Base-by-base conservation (phyloP, 352 stramenopile species). In the Phytophthora palmivora region DNA sequence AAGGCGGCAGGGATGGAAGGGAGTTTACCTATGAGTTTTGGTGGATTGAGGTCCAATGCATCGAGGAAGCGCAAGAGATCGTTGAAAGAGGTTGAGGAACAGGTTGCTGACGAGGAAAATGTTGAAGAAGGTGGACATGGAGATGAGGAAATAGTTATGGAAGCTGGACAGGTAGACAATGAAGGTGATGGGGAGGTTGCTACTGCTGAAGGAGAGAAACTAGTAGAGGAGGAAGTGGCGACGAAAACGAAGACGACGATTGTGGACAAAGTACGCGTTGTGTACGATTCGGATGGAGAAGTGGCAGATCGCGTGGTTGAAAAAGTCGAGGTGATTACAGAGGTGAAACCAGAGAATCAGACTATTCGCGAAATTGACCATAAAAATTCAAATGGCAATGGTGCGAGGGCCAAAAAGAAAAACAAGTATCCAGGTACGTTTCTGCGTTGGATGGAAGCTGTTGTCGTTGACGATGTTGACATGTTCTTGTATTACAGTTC, bases 251-350 rank as follows among this genome's bases (percentile, higher is more conserved):
- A 73, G 53, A 79, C 52, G n/a, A 50, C 50, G 1, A 50, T 74
- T 39, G 44, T 82, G 14, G 70, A 87, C 18, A 90, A 92, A 45
- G 48, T 90, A 37, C 83, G 82, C 21, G 72, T 92, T 16, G 73
- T 77, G 18, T 90, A 79, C 59, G 71, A 88, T 67, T 90, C 83
- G 6, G 79, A 92, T 50, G 83, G 80, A 16, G 80, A 87, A 58
- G 74, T 84, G 11, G 47, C 51, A 0, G 70, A 85, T 16, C 80
- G 72, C 12, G 46, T 73, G 26, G 47, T 86, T 3, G 66, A 89
- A 24, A 52, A 73, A 14, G 69, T 90, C 10, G 72, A 78, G 18
- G 26, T 83, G 15, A 22, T 58, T 24, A 44, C 52, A 19, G 41
- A 57, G 8, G 36, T 47, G 18, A 47, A 62, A 28, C 30, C 38